phyloP scores from a whole-genome alignment of 2,329 filamentous ascomycete species.

The Alternaria sp. region DNA sequence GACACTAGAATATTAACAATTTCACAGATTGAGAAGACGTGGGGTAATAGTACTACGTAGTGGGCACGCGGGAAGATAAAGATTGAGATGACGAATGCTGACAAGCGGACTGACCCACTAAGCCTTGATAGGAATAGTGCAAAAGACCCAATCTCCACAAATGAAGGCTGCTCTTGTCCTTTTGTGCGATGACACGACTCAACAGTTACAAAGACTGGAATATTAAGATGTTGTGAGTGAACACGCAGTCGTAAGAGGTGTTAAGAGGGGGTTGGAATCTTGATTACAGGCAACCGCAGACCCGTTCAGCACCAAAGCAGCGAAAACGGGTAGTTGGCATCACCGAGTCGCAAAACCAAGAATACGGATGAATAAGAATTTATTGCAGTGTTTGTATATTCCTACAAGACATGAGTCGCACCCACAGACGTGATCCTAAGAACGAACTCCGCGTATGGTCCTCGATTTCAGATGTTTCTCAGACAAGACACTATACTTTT shows the following conservation, averaged over 20 bases:
- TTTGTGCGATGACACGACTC: background rate
- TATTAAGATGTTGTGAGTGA: background rate
- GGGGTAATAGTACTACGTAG: background rate
- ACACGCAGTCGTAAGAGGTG: background rate
- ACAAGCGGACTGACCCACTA: background rate
- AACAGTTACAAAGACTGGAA: background rate
- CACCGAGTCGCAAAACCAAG: no score
- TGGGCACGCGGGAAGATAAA: background rate
- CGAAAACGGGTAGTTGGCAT: no score
- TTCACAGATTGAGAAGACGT: background rate
- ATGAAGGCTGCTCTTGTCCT: background rate
- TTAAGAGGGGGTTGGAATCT: no score
- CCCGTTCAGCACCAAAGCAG: no score
- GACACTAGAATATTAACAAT: background rate
- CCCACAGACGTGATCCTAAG: no score
- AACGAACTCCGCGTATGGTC: no score
- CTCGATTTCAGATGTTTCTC: no score
- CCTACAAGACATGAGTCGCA: no score
- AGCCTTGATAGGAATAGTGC: background rate
- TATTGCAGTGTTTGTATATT: no score
- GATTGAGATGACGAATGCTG: constrained; percentile 4
- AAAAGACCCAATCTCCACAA: constrained; percentile 3
- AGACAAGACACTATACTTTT: no score
- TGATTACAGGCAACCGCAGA: no score
- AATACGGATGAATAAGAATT: no score